Evolutionary conservation across 2,329 filamentous ascomycete species (phyloP).

Genomic region (Fusarium pseudoanthophilum): DNA sequence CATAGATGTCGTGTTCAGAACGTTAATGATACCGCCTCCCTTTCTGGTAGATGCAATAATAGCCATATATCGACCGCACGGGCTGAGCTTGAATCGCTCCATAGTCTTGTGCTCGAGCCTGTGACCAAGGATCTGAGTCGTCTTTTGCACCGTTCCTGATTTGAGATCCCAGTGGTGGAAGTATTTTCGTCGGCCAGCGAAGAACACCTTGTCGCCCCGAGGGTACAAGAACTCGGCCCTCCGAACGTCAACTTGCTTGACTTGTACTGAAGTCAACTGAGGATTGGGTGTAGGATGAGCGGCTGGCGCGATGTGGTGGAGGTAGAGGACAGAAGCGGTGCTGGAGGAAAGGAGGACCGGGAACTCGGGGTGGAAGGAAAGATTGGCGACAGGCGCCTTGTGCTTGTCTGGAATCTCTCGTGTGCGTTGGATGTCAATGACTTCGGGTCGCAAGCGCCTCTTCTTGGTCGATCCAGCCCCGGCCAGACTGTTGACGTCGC

Average conservation of each 20-base stretch:
- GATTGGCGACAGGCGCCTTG: constrained; percentile 80
- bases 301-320: constrained; percentile 87
- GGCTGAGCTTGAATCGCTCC: constrained; percentile 89
- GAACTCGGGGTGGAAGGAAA: constrained; percentile 89
- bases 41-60: constrained; percentile 83
- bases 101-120: constrained; percentile 86
- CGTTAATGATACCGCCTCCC: constrained; percentile 87
- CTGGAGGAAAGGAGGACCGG: constrained; percentile 92
- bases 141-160: constrained; percentile 83
- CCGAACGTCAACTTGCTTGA: constrained; percentile 83
- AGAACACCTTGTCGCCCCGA: constrained; percentile 81
- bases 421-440: constrained; percentile 88
- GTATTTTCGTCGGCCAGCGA: constrained; percentile 87
- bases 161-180: constrained; percentile 95
- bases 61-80: constrained; percentile 87
- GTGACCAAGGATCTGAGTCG: constrained; percentile 79
- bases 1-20: constrained; percentile 80
- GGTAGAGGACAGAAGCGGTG: constrained; percentile 82
- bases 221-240: constrained; percentile 83
- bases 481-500: constrained; percentile 76
- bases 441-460: constrained; percentile 83
- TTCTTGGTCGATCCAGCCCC: constrained; percentile 64
- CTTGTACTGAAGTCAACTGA: constrained; percentile 87
- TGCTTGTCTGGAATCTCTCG: constrained; percentile 86
- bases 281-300: constrained; percentile 85